Evolutionary conservation across 306 rosid genomes (phyloP), one percentile per base, ranked within the genome.

Genomic region (Ceratonia siliqua): DNA sequence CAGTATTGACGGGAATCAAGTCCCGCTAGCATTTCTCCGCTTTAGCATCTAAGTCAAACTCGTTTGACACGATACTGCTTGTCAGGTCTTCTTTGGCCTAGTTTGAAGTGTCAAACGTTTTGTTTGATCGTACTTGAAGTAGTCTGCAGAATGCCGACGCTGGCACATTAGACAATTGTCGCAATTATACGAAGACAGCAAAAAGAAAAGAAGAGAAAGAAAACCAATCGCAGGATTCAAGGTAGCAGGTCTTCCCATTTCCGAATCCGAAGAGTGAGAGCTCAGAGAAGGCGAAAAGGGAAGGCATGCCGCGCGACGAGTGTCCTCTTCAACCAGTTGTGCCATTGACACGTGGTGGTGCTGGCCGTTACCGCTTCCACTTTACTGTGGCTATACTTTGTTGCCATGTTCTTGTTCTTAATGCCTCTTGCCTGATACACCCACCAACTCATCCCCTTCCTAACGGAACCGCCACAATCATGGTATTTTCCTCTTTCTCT

Each of bases 241-340:
- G 6, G 11, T 8, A 38, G 32, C 32, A 2, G 32, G 32, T 28
- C 32, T 28, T 28, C 32, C 4, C 32, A 8, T 20, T 49, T 49
- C 68, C 18, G 8, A 15, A 14, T 17, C 36, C 22, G n/a, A 66
- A n/a, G 63, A 65, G 55, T 38, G 63, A 10, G 7, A 2, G 20
- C 30, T 6, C n/a, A 4, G 59, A 54, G 62, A 41, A 39, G 32
- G 27, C 13, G 13, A 9, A 21, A 22, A 48, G 11, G 27, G 22
- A 30, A 46, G 69, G 20, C 83, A 86, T 83, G 87, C 50, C 0
- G 62, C 69, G 38, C 18, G 78, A 83, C 88, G 75, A 39, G 81
- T 83, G 90, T 75, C 83, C 12, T 50, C 14, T 7, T 1, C 27
- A 18, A n/a, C 17, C 69, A 55, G 8, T 58, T 48, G 0, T 30